Evolutionary conservation across 225 moss, liverwort and hornwort species (phyloP), one percentile per base, ranked within the genome.

Genomic region (Bryoerythrophyllum caledonicum): DNA sequence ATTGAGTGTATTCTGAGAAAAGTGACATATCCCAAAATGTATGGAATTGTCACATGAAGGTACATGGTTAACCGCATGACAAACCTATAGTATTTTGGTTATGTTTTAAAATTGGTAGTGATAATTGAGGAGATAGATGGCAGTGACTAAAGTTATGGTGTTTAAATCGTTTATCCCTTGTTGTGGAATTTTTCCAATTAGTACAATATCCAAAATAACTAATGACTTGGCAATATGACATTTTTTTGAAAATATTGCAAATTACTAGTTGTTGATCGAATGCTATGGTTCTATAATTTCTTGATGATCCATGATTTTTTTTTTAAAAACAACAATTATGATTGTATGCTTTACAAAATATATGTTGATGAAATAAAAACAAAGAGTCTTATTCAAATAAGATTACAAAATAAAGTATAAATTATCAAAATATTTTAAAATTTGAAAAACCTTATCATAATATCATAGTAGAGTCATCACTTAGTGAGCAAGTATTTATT

Each of bases 161-260:
- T 20, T 20, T 12, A 0, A 2, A 12, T 15, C 21, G 15, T 1
- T 0, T 16, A 25, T 56, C 16, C 30, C 1, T 32, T 14, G 17
- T 21, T 16, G 34, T 34, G 17, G 48, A 3, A 38, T 12, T n/a
- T n/a, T n/a, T n/a, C n/a, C 4, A 1, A 14, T 32, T 4, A 32
- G n/a, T 25, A 25, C 54, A 67, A 16, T 6, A 15, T 7, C 16
- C 64, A 11, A 16, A 30, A 11, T 25, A 1, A 3, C 3, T 41
- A 17, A 1, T 17, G 44, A 55, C 54, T 20, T 67, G 67, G 46
- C 37, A 46, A 28, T 44, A 61, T 72, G 61, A 67, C 60, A 9
- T 61, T 54, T 73, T 83, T 78, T 69, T 75, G 73, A 86, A 78
- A 75, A 81, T 72, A 83, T 86, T 83, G 78, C 48, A 46, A 0